phyloP scores from a whole-genome alignment of 495 filamentous ascomycete species.

The Lophiotrema nucula region DNA sequence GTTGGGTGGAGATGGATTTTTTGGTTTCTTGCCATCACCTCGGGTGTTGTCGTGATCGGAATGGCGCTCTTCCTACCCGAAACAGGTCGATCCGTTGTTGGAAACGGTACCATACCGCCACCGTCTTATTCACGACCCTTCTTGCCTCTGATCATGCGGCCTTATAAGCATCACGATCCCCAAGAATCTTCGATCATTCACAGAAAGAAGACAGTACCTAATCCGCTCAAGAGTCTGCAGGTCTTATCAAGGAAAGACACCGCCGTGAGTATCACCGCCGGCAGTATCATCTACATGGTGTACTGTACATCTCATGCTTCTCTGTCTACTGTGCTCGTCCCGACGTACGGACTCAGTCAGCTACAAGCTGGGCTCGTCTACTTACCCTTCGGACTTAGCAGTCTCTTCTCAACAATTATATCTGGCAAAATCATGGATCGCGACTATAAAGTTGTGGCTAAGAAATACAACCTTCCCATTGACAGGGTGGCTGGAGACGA shows the following conservation, averaged over 20 bases:
- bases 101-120: no score
- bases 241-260: slow-evolving; percentile 49
- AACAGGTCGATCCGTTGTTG: not conserved
- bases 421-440: not conserved
- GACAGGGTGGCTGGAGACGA: no score
- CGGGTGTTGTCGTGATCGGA: not conserved
- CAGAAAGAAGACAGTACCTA: not conserved
- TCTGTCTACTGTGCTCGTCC: slow-evolving; percentile 52
- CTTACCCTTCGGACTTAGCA: not conserved
- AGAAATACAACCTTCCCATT: slow-evolving; percentile 40
- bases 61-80: slow-evolving; percentile 20
- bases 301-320: no score
- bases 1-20: slow-evolving; percentile 22
- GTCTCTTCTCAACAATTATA: not conserved
- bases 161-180: no score
- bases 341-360: slow-evolving; percentile 37
- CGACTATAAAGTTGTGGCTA: slow-evolving; percentile 46
- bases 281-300: no score
- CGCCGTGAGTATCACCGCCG: no score
- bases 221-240: slow-evolving; percentile 27
- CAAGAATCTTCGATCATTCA: no score
- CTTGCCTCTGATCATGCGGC: no score
- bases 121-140: no score
- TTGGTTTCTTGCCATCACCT: slow-evolving; percentile 22
- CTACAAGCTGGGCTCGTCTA: not conserved